These are phyloP conservation scores for Vicia villosa DNA, from an alignment of 306 rosid genomes.

Conservation along the genomic window DNA sequence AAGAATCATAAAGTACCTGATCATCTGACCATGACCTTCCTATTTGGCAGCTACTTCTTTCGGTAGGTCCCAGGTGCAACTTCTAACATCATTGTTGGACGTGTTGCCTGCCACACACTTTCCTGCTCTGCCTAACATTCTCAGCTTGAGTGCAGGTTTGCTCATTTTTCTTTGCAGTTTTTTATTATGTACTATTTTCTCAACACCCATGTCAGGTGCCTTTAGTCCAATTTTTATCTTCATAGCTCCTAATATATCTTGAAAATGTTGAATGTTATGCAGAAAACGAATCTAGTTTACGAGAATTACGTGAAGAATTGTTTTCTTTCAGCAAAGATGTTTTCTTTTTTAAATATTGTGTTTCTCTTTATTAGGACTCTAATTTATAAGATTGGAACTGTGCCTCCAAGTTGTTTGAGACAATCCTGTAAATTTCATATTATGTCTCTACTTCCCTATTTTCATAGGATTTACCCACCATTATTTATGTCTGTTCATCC, in stretches of 20 bases:
- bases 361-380: too few species aligned
- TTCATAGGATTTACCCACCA: too few species aligned
- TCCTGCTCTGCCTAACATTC: conserved; percentile 53
- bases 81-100: too few species aligned
- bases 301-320: background rate
- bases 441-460: background rate
- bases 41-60: too few species aligned
- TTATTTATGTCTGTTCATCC: too few species aligned
- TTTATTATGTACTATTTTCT: conserved; percentile 17
- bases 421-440: background rate
- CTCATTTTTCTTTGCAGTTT: conserved; percentile 32
- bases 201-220: conserved; percentile 14
- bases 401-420: too few species aligned
- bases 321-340: too few species aligned
- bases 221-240: conserved; percentile 13
- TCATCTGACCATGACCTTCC: too few species aligned
- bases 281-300: background rate
- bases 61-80: too few species aligned
- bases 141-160: conserved; percentile 65
- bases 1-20: too few species aligned
- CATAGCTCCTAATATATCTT: conserved; percentile 4
- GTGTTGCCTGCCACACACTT: conserved; percentile 54
- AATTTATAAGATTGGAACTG: too few species aligned
- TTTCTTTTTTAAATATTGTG: too few species aligned
- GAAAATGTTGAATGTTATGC: background rate